Conservation (phyloP, 345 rosid genomes). For the Lenwebbia sp. region DNA sequence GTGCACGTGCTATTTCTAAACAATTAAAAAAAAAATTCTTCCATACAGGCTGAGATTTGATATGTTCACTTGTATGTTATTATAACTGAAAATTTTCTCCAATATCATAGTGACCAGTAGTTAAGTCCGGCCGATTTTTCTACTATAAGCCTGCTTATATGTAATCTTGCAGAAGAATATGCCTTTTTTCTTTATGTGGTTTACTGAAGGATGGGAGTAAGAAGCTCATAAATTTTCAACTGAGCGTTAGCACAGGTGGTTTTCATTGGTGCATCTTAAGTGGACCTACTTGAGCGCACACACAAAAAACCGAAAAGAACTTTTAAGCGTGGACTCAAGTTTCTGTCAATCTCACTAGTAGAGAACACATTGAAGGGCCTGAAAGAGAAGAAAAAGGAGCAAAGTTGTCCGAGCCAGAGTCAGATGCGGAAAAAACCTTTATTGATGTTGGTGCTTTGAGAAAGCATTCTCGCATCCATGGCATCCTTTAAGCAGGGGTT, state of each 20-base stretch:
- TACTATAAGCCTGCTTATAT: too few species aligned
- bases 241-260: too few species aligned
- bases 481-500: neutral
- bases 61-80: too few species aligned
- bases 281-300: neutral
- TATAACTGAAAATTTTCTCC: too few species aligned
- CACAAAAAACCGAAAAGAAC: neutral
- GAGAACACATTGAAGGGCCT: slow-evolving; percentile 58
- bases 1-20: neutral
- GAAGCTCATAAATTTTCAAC: neutral
- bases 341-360: neutral
- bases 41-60: too few species aligned
- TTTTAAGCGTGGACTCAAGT: neutral
- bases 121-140: too few species aligned
- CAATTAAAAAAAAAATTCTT: too few species aligned
- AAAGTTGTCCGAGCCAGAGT: slow-evolving; percentile 58
- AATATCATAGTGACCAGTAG: too few species aligned
- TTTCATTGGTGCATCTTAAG: neutral
- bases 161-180: slow-evolving; percentile 51
- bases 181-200: too few species aligned
- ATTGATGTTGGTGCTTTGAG: slow-evolving; percentile 83
- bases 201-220: too few species aligned
- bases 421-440: slow-evolving; percentile 80
- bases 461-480: slow-evolving; percentile 90
- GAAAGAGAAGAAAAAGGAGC: slow-evolving; percentile 62